Evolutionary conservation across 208 protist species (phyloP).

Genomic region (Dictyostelium gargantuum): DNA sequence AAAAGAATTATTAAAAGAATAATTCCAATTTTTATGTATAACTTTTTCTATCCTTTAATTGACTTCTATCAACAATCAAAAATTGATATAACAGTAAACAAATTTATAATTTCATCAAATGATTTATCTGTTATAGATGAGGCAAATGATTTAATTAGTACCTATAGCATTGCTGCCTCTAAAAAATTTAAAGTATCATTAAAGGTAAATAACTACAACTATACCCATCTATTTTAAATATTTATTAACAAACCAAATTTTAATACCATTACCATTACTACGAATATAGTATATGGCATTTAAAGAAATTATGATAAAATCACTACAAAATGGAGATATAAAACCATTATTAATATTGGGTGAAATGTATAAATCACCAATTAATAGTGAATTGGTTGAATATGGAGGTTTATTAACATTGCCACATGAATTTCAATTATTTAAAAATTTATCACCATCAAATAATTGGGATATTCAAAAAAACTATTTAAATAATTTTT

Average conservation of each 20-base stretch:
- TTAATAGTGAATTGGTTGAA: neutral
- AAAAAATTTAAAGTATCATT: neutral
- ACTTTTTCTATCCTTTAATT: neutral
- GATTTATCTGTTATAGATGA: neutral
- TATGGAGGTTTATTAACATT: neutral
- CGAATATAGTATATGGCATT: neutral
- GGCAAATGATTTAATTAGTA: neutral
- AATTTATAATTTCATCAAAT: neutral
- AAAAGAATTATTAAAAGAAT: neutral
- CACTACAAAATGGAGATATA: neutral
- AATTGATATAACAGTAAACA: neutral
- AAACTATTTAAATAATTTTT: too few species aligned
- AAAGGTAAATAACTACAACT: too few species aligned
- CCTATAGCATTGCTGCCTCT: too few species aligned
- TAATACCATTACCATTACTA: too few species aligned
- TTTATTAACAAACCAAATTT: too few species aligned
- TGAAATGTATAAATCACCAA: neutral
- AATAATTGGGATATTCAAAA: too few species aligned
- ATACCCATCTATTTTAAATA: too few species aligned
- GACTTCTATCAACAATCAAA: neutral
- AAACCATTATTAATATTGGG: neutral
- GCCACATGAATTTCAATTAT: neutral
- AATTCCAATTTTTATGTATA: neutral
- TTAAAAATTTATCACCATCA: neutral
- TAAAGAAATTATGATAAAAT: neutral